Base-by-base conservation (phyloP, 208 protist species). In the Crithidia brevicula region DNA sequence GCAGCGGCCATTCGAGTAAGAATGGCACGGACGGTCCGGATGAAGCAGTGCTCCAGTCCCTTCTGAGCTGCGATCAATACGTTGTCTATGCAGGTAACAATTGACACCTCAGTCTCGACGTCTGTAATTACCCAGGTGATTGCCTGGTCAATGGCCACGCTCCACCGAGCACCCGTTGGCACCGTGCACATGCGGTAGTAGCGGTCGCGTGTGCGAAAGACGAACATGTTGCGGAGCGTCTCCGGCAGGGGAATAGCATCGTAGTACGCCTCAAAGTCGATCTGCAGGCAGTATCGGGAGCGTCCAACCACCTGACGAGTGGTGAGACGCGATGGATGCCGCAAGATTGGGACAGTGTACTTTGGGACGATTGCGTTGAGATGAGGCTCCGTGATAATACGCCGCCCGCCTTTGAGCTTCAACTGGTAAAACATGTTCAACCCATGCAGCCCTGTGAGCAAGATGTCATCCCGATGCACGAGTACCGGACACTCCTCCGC, bases 221-320 rank as follows among this genome's bases (percentile, higher is more conserved):
- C 67, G 40, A 70, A 79, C 20, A 34, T 31, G 57, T 79, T 79
- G 23, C 67, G 65, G 16, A 59, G 27, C 2, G 57, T 36, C 40
- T 74, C 49, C 3, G 58, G 66, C 18, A 78, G 43, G 13, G 61
- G 76, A n/a, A 73, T 78, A 6, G 64, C 38, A 64, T 82, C 76
- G 71, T 82, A 82, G 34, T 67, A 74, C n/a, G 71, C 70, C 58
- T 82, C 76, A 36, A 82, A 82, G 38, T 82, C 64, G 7, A 73
- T 52, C 52, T 82, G 71, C 33, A 67, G 31, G 49, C 76, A 70
- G 54, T 81, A 74, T n/a, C 47, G 25, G 2, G 58, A 40, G 30
- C 15, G 42, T 16, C 11, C 27, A 30, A 71, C 61, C 27, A 49
- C 52, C 57, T 75, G 75, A 3, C 75, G 46, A 8, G 69, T 36